Evolutionary conservation across 768 basidiomycete species (phyloP).

Genomic region (Kwoniella heveanensis): DNA sequence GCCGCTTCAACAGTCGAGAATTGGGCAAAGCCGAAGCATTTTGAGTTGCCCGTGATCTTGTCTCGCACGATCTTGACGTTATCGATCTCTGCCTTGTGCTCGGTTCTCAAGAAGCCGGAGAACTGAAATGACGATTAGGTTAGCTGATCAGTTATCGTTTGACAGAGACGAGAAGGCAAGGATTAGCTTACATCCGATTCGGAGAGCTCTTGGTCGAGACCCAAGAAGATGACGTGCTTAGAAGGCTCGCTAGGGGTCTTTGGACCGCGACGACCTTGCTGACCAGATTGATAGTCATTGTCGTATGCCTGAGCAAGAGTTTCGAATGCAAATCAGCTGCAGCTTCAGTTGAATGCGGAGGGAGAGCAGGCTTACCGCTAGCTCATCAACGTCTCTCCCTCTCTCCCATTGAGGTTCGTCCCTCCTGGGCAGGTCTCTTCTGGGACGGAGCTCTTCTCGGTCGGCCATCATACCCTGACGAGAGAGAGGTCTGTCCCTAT

Average conservation of each 20-base stretch:
- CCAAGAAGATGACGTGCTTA: constrained; percentile 93
- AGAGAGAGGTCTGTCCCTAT: constrained; percentile 11
- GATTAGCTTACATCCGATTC: constrained; percentile 75
- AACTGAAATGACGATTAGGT: constrained; percentile 70
- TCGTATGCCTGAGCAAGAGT: constrained; percentile 7
- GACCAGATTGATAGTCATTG: background rate
- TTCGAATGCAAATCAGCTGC: background rate
- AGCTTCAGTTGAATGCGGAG: no score
- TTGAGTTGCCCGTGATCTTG: constrained; percentile 92
- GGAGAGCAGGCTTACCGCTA: constrained; percentile 18
- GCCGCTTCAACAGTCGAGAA: constrained; percentile 85
- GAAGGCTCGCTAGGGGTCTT: constrained; percentile 74
- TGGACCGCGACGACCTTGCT: constrained; percentile 5
- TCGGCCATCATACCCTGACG: constrained; percentile 36
- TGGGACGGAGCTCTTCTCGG: constrained; percentile 26
- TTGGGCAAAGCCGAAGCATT: constrained; percentile 96
- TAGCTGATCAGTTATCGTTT: constrained; percentile 60
- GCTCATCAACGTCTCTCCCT: constrained; percentile 36
- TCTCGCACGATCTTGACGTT: constrained; percentile 86
- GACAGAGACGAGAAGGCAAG: constrained; percentile 24
- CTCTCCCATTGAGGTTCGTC: constrained; percentile 41
- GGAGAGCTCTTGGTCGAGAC: constrained; percentile 85
- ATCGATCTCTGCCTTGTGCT: constrained; percentile 55
- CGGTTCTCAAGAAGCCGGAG: constrained; percentile 41
- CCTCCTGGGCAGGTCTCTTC: constrained; percentile 6